A percentile compares a stretch with the other conserved stretches of the same genome.
phyloP scores from a whole-genome alignment of 169 alveolate genomes.

The Cryptosporidium viatorum region DNA sequence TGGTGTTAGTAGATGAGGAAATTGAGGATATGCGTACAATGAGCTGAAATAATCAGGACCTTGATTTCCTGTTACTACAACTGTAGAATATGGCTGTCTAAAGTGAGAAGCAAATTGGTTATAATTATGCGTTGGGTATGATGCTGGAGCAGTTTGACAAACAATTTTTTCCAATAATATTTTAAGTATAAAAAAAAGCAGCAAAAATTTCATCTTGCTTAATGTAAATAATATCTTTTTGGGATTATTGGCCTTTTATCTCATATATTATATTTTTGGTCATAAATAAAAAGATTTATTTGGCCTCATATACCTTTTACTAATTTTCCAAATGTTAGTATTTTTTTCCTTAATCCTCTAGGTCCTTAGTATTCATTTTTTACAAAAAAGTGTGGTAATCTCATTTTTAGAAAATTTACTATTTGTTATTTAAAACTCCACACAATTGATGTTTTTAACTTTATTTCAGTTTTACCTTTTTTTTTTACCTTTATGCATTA shows the following conservation, averaged over 20 bases:
- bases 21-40: slow-evolving; percentile 62
- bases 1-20: slow-evolving; percentile 53
- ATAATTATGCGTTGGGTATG: slow-evolving; percentile 29
- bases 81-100: slow-evolving; percentile 51
- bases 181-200: neutral
- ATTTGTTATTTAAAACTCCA: slow-evolving; percentile 5
- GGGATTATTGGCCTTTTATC: slow-evolving; percentile 2
- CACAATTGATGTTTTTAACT: slow-evolving; percentile 1
- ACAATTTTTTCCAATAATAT: neutral
- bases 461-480: neutral
- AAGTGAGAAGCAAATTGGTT: slow-evolving; percentile 58
- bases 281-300: neutral
- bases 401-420: slow-evolving; percentile 10
- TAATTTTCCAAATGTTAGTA: slow-evolving; percentile 12
- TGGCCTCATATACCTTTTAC: neutral
- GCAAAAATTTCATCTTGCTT: neutral
- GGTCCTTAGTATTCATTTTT: neutral
- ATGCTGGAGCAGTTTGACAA: slow-evolving; percentile 27
- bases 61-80: slow-evolving; percentile 43
- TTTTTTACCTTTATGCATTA: neutral
- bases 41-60: slow-evolving; percentile 68
- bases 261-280: neutral
- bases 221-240: neutral
- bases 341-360: neutral
- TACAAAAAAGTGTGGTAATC: slow-evolving; percentile 20